Base-by-base conservation (phyloP, 108 stramenopile genomes). In the Epithemia pelagica region DNA sequence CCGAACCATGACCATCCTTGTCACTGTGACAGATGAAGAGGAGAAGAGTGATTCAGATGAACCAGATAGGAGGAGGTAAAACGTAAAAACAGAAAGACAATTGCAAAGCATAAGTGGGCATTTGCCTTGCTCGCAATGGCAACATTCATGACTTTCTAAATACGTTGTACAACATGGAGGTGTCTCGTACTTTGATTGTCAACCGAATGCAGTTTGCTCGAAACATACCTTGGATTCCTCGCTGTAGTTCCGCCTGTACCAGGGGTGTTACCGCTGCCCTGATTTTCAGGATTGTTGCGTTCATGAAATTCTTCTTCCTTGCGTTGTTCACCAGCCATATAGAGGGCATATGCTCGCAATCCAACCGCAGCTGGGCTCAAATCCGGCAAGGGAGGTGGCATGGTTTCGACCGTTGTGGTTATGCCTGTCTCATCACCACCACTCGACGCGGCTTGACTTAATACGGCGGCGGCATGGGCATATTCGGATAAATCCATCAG, bases 241-340 rank as follows among this genome's bases (percentile, higher is more conserved):
- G n/a, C n/a, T n/a, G n/a, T n/a, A n/a, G n/a, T n/a, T n/a, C n/a
- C n/a, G n/a, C n/a, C n/a, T n/a, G n/a, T n/a, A n/a, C n/a, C n/a
- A n/a, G n/a, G n/a, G n/a, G n/a, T n/a, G n/a, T n/a, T n/a, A n/a
- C n/a, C n/a, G n/a, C n/a, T n/a, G n/a, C n/a, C n/a, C n/a, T n/a
- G n/a, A n/a, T n/a, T n/a, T n/a, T n/a, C n/a, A n/a, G n/a, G n/a
- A 15, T 83, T 67, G 59, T 76, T n/a, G 46, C 87, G 66, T 69
- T 92, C 94, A 27, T 68, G 62, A 21, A 83, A 69, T 60, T 84
- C 82, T 70, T 91, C 89, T 74, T 92, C 90, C 66, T 91, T 91
- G 28, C 84, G 73, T 67, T 90, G 89, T 76, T 98, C 97, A 7
- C 97, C 97, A 10, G 95, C 94, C 68, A 98, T 78, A 69, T 91